Base-by-base conservation (phyloP, 257 asterid species). In the Solanum appendiculatum region DNA sequence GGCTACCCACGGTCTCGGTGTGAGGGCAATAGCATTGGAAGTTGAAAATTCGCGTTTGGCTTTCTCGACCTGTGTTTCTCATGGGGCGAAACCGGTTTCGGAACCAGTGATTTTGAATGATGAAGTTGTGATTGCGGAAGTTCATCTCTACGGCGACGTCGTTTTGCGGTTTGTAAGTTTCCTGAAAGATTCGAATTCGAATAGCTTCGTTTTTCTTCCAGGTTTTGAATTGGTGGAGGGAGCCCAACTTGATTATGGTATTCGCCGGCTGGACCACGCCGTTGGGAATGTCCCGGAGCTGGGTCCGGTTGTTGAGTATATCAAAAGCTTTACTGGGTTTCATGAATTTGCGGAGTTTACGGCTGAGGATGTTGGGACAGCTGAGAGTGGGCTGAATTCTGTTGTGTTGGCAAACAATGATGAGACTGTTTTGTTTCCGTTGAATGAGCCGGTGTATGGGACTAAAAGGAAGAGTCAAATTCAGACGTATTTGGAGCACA, bases 401-500 rank as follows among this genome's bases (percentile, higher is more conserved):
- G 90, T 94, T 29, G 98, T 95, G 25, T 80, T 97, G 60, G 97
- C 99, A 9, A 97, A 94, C 74, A 97, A 97, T 63, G 88, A 93
- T 2, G 99, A 95, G 86, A 94, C 92, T 9, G 98, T 95, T 40
- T 75, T 97, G 84, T 84, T 97, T 68, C 98, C 98, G 2, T 25
- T 97, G 89, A 97, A 95, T 70, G 98, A 97, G 31, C 99, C 98
- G 13, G 95, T 96, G 20, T 90, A 56, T 86, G 98, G 98, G 86
- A 96, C 92, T 2, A 94, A 95, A 88, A 91, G 98, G 90, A 97
- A 94, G 96, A 97, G 98, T 88, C 99, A 97, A 85, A 97, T 97
- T 31, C 98, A 97, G 97, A 95, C 98, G 2, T 97, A 93, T 87
- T 88, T 97, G 94, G 99, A 97, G 94, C 98, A 97, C 91, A 96